Percentiles rank a stretch among this genome's conserved stretches.
These are phyloP conservation scores for Tetrapisispora pingtungensis DNA, from an alignment of 805 yeast species.

Conservation along the genomic window DNA sequence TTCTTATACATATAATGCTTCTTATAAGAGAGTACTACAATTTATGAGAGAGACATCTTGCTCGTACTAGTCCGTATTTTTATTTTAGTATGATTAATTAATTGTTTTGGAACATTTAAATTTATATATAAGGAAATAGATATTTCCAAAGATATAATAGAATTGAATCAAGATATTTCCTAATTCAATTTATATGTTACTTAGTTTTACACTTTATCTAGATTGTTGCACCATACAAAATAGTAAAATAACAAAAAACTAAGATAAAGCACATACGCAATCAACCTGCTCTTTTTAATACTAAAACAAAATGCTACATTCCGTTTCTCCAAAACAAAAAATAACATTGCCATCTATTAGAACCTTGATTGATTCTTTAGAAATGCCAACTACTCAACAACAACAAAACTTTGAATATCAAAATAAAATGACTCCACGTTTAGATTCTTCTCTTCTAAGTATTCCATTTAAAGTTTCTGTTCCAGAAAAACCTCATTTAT, in stretches of 20 bases:
- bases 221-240: too few species aligned
- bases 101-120: not conserved
- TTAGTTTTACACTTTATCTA: too few species aligned
- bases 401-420: not conserved
- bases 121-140: not conserved
- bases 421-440: not conserved
- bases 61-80: not conserved
- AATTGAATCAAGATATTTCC: too few species aligned
- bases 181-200: too few species aligned
- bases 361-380: not conserved
- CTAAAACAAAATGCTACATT: not conserved
- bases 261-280: too few species aligned
- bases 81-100: not conserved
- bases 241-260: too few species aligned
- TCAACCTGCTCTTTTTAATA: too few species aligned
- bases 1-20: not conserved
- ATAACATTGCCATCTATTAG: conserved; percentile 2
- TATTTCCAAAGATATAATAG: not conserved
- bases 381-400: not conserved
- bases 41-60: not conserved
- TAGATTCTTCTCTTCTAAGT: not conserved
- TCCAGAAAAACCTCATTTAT: not conserved
- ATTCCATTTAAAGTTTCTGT: not conserved
- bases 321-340: not conserved
- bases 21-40: too few species aligned